These are phyloP conservation scores for Xanthoconium stramineum DNA, from an alignment of 768 basidiomycete genomes.

Conservation along the genomic window DNA sequence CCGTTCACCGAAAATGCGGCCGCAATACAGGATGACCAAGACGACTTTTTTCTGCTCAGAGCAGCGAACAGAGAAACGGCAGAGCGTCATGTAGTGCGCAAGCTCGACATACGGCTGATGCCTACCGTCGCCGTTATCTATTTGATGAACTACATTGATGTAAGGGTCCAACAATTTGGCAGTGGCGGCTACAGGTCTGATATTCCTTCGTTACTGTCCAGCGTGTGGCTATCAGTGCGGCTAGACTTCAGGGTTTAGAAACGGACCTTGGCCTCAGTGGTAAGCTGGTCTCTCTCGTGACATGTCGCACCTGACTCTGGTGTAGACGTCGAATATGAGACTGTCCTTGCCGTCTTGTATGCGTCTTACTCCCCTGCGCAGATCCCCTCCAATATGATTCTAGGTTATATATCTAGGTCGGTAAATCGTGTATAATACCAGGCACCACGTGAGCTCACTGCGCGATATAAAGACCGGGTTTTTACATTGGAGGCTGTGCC, in stretches of 20 bases:
- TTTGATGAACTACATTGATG: conserved; percentile 28
- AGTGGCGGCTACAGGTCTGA: not conserved
- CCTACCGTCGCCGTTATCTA: conserved; percentile 26
- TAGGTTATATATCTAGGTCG: conserved; percentile 53
- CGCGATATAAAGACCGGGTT: conserved; percentile 44
- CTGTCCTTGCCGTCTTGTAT: conserved; percentile 50
- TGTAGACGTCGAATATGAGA: conserved; percentile 50
- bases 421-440: not conserved
- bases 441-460: not conserved
- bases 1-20: conserved; percentile 7
- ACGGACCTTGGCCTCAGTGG: conserved; percentile 36
- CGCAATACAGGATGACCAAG: conserved; percentile 3
- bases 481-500: conserved; percentile 59
- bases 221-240: conserved; percentile 38
- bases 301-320: not conserved
- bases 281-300: not conserved
- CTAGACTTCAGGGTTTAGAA: conserved; percentile 39
- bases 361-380: conserved; percentile 62
- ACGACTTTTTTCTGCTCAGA: not conserved
- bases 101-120: conserved; percentile 29
- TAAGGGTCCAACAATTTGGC: not conserved
- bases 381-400: conserved; percentile 65
- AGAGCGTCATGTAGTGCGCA: conserved; percentile 24
- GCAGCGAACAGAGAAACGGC: conserved; percentile 11
- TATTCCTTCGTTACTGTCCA: conserved; percentile 4